A percentile compares a stretch with the other conserved stretches of the same genome.
Conservation (phyloP, 1,284 basidiomycete genomes). For the Stereum hirsutum region DNA sequence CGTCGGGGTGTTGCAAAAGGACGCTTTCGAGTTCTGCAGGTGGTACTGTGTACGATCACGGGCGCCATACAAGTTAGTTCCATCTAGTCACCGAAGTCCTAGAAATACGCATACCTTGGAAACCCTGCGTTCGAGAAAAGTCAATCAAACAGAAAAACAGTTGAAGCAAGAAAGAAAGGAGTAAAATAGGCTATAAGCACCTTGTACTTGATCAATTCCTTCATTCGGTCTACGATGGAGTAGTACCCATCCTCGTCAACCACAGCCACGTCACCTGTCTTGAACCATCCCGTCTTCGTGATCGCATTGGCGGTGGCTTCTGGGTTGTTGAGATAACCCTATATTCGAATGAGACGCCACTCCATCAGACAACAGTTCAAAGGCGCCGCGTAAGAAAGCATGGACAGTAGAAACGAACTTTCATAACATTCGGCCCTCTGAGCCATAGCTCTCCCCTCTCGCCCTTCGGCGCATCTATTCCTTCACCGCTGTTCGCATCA, state of each 20-base stretch:
- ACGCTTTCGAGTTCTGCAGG: slow-evolving; percentile 78
- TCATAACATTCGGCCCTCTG: slow-evolving; percentile 74
- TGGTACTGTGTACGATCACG: slow-evolving; percentile 40
- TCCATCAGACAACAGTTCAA: background rate
- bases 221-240: slow-evolving; percentile 61
- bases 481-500: slow-evolving; percentile 41
- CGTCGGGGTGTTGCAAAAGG: slow-evolving; percentile 61
- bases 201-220: slow-evolving; percentile 84
- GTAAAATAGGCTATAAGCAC: slow-evolving; percentile 18
- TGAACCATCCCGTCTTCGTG: slow-evolving; percentile 72
- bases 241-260: slow-evolving; percentile 57
- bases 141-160: background rate
- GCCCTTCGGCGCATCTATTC: slow-evolving; percentile 42
- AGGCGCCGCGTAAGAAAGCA: background rate
- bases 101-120: slow-evolving; percentile 15
- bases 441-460: slow-evolving; percentile 77
- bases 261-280: slow-evolving; percentile 72
- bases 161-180: background rate
- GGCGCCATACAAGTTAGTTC: background rate
- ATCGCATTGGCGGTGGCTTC: slow-evolving; percentile 59
- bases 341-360: background rate
- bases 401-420: slow-evolving; percentile 26
- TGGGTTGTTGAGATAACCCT: slow-evolving; percentile 65
- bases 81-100: background rate
- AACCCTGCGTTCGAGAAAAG: too few species aligned